Conservation (phyloP, 2,329 filamentous ascomycete species). For the Dactylellina sp. region DNA sequence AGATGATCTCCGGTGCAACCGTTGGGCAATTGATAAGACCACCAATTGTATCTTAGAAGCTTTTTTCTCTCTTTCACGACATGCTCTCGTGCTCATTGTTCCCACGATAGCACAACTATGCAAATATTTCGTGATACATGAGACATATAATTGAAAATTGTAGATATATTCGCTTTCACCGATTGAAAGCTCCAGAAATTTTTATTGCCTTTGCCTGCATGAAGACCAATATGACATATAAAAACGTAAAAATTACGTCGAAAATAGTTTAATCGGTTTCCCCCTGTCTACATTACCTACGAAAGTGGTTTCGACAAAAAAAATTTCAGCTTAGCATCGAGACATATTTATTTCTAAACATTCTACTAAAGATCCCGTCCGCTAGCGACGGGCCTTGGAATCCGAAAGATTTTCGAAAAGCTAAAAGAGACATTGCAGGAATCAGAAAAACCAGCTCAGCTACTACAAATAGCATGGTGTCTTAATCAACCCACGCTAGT, state of each 20-base stretch:
- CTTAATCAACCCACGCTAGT: slow-evolving; percentile 19
- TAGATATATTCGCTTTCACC: not conserved
- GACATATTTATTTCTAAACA: slow-evolving; percentile 23
- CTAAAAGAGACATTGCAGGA: not conserved
- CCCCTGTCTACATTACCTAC: slow-evolving; percentile 8
- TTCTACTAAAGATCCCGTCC: slow-evolving; percentile 23
- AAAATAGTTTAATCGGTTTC: not conserved
- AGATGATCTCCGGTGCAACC: slow-evolving; percentile 39
- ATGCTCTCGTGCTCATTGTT: slow-evolving; percentile 39
- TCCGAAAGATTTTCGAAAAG: slow-evolving; percentile 22
- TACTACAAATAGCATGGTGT: slow-evolving; percentile 32
- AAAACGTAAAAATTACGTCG: slow-evolving; percentile 57
- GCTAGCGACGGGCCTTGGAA: slow-evolving; percentile 32
- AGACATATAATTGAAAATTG: slow-evolving; percentile 22
- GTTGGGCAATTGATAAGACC: slow-evolving; percentile 33
- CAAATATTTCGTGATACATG: slow-evolving; percentile 24
- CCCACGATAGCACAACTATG: slow-evolving; percentile 4
- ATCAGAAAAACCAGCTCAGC: slow-evolving; percentile 17
- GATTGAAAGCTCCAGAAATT: not conserved
- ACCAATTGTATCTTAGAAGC: not conserved
- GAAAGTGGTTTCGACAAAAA: not conserved
- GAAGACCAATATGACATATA: slow-evolving; percentile 37
- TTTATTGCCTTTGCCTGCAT: slow-evolving; percentile 12
- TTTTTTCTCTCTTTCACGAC: slow-evolving; percentile 6
- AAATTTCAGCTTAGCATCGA: slow-evolving; percentile 46